Base-by-base conservation (phyloP, 352 stramenopile species). In the Phytophthora hibernalis region DNA sequence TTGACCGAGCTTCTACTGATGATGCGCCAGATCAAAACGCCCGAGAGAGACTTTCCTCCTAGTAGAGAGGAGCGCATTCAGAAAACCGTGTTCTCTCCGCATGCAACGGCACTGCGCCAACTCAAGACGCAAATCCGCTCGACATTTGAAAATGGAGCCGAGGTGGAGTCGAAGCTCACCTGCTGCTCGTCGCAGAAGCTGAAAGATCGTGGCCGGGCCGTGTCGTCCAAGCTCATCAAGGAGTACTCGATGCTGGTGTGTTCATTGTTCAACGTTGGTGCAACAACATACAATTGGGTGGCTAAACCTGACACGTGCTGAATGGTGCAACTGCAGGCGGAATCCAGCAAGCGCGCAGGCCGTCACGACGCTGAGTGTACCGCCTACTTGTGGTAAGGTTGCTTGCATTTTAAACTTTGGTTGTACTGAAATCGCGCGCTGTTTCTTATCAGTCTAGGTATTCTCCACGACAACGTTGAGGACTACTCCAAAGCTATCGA, bases 381-480 rank as follows among this genome's bases (percentile, higher is more conserved):
- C 1, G 86, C 90, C 1, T 86, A 96, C 60, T 79, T 96, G 33
- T 95, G 85, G 85, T 93, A 77, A 43, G 67, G 31, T 3, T 48
- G 31, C 15, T 6, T 45, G 13, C 6, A 24, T 35, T 20, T 43
- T 11, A 26, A 8, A 30, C 21, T 49, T 20, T 20, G 12, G 13
- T 8, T 50, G 8, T 65, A 31, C 11, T 50, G 21, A 48, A 15
- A 22, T 8, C 5, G 5, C 55, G 16, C 16, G 5, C 43, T n/a
- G 15, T 45, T 38, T 15, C 38, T 52, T 38, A 20, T 21, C 51
- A 86, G 80, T 49, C 80, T 96, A 12, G 90, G 87, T 0, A 92
- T 97, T 52, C 84, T 92, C 31, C 81, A 96, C 59, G 90, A 97
- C 76, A 97, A 96, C 38, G 80, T 94, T 21, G 81, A 92, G 38